Evolutionary conservation across 2,329 filamentous ascomycete genomes (phyloP).

Genomic region (Apiospora pterosperma): DNA sequence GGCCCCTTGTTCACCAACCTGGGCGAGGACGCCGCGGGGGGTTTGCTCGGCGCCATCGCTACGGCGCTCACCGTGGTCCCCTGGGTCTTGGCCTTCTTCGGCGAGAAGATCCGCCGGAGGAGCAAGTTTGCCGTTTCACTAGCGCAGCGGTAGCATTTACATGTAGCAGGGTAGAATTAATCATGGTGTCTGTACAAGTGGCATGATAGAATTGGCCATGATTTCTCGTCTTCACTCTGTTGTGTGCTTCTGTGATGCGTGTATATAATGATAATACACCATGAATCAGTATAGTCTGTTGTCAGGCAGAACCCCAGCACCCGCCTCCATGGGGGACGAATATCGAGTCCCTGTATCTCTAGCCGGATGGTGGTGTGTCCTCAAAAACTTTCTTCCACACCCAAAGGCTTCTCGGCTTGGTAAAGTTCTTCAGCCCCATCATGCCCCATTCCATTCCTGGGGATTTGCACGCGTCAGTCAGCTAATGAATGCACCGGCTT

Average conservation of each 20-base stretch:
- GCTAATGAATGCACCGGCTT: neutral
- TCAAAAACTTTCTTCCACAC: conserved; percentile 8
- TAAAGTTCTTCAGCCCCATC: conserved; percentile 29
- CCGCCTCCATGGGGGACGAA: too few species aligned
- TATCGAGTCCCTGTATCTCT: too few species aligned
- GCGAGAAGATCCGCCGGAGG: conserved; percentile 68
- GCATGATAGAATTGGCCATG: too few species aligned
- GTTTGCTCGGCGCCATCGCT: conserved; percentile 72
- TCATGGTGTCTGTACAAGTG: too few species aligned
- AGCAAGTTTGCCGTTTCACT: conserved; percentile 68
- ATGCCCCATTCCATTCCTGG: conserved; percentile 38
- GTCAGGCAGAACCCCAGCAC: too few species aligned
- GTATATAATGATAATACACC: too few species aligned
- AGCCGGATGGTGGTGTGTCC: neutral
- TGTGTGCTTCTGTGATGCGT: too few species aligned
- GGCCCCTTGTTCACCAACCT: conserved; percentile 69
- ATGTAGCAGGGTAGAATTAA: neutral
- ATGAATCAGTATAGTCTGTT: too few species aligned
- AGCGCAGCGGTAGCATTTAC: neutral
- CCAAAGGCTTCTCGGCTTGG: conserved; percentile 21
- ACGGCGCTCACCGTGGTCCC: conserved; percentile 72
- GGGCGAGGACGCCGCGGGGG: conserved; percentile 68
- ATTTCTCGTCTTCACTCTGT: too few species aligned
- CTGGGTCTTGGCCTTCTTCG: conserved; percentile 80
- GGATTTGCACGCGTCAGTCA: neutral